phyloP scores from a whole-genome alignment of 352 stramenopile species.

The Globisporangium nagaii region DNA sequence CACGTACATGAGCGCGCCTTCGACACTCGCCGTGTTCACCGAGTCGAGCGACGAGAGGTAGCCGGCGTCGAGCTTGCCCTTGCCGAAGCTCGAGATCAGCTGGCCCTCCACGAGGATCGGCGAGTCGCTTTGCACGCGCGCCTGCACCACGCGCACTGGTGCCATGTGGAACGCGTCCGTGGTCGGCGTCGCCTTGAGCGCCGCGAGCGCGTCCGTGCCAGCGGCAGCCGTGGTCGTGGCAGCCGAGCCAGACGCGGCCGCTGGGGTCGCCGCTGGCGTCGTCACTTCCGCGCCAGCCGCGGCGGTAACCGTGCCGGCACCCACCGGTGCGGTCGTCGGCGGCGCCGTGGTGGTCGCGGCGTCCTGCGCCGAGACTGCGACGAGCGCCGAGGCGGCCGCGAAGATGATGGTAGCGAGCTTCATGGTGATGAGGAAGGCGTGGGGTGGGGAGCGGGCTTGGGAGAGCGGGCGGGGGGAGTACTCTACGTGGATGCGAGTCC shows the following conservation, averaged over 20 bases:
- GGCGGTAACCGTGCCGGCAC: background rate
- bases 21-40: constrained; percentile 70
- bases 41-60: constrained; percentile 58
- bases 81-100: constrained; percentile 60
- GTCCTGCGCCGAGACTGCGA: background rate
- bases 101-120: constrained; percentile 45
- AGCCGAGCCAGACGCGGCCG: background rate
- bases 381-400: constrained; percentile 6
- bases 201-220: background rate
- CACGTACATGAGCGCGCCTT: constrained; percentile 76
- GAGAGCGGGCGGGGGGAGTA: constrained; percentile 7
- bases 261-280: background rate
- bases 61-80: constrained; percentile 40
- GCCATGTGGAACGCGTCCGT: constrained; percentile 44
- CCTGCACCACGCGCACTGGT: constrained; percentile 52
- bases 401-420: constrained; percentile 21
- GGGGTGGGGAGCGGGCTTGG: background rate
- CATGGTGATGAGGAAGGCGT: constrained; percentile 9
- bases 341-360: background rate
- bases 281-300: background rate
- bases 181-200: constrained; percentile 1
- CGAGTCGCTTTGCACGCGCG: constrained; percentile 65
- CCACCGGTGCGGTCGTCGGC: background rate
- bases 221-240: background rate
- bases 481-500: constrained; percentile 16